Percentiles rank a stretch among this genome's conserved stretches.
These are phyloP conservation scores for Cylindrotheca closterium DNA, from an alignment of 108 stramenopile species.

Conservation along the genomic window DNA sequence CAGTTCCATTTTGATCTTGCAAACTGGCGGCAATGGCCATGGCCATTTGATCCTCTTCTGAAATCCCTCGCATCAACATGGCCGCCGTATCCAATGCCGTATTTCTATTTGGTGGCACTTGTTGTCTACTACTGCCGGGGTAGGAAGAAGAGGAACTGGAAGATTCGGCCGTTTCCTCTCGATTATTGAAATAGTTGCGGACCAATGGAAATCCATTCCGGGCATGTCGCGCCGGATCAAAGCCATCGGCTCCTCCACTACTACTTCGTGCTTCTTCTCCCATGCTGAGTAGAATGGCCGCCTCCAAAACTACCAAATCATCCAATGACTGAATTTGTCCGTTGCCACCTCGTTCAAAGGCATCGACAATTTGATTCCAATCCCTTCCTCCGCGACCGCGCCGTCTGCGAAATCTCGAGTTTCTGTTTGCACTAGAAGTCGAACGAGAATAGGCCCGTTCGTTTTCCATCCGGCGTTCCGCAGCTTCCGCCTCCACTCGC, in stretches of 20 bases:
- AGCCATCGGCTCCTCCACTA: background rate
- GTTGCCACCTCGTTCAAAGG: conserved; percentile 32
- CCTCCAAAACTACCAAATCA: conserved; percentile 72
- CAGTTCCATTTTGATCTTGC: conserved; percentile 36
- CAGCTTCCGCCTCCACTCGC: conserved; percentile 60
- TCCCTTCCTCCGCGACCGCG: conserved; percentile 20
- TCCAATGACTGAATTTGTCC: conserved; percentile 43
- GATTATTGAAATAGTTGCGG: conserved; percentile 10
- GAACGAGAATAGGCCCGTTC: conserved; percentile 49
- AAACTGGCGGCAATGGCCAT: conserved; percentile 87
- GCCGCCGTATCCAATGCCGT: conserved; percentile 41
- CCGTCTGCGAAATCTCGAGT: background rate
- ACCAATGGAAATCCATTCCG: conserved; percentile 38
- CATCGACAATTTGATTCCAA: conserved; percentile 44
- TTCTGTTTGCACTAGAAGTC: background rate
- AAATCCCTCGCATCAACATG: conserved; percentile 63
- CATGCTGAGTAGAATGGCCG: conserved; percentile 57
- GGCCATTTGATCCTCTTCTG: conserved; percentile 80
- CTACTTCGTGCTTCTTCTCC: conserved; percentile 29
- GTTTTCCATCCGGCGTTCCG: conserved; percentile 63
- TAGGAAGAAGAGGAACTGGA: conserved; percentile 14
- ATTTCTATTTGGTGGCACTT: background rate
- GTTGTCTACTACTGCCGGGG: too few species aligned
- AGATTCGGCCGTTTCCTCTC: conserved; percentile 6
- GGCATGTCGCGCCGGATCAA: conserved; percentile 22